Conservation (phyloP, 2,329 filamentous ascomycete species). For the Alternaria ethzedia region DNA sequence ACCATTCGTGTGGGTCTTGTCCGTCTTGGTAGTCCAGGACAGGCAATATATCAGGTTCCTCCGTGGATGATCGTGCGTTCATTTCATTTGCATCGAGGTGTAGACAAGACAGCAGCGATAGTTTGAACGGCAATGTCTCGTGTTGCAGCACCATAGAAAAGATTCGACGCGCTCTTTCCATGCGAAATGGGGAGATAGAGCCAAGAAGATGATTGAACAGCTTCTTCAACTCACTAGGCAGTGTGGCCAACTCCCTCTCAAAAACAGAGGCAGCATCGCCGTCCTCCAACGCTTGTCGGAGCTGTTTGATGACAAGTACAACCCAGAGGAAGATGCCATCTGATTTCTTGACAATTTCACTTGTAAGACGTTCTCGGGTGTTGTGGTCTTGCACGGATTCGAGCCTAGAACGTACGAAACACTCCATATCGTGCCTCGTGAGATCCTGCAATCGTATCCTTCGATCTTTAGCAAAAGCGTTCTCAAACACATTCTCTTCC, state of each 20-base stretch:
- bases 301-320: not conserved
- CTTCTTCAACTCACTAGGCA: not conserved
- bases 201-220: not conserved
- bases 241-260: not conserved
- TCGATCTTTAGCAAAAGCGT: not conserved
- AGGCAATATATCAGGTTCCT: not conserved
- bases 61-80: too few species aligned
- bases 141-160: not conserved
- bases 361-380: accelerated
- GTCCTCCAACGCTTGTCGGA: not conserved
- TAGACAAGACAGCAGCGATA: not conserved
- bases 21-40: too few species aligned
- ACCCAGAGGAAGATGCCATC: not conserved
- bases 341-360: accelerated
- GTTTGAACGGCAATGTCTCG: not conserved
- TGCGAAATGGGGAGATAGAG: not conserved
- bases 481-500: not conserved
- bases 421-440: not conserved
- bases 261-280: not conserved
- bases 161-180: not conserved
- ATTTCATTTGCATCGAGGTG: not conserved
- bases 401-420: not conserved
- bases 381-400: not conserved
- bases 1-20: too few species aligned
- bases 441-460: not conserved